These are phyloP conservation scores for Amylostereum areolatum DNA, from an alignment of 1,284 basidiomycete species.

Conservation along the genomic window DNA sequence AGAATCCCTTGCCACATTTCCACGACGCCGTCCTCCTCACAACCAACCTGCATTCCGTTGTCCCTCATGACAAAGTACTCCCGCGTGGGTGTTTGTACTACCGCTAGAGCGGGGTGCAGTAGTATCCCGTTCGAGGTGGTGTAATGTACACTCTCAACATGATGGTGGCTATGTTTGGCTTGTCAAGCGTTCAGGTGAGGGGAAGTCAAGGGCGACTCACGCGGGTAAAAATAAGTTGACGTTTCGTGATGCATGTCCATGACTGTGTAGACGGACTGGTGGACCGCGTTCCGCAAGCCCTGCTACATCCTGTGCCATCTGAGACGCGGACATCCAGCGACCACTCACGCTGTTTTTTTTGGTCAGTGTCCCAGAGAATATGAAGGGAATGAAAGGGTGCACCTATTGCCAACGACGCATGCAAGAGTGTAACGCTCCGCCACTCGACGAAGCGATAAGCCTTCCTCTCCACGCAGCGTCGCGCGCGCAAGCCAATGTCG, in stretches of 20 bases:
- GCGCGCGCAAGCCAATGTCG: conserved; percentile 50
- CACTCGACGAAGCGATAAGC: conserved; percentile 35
- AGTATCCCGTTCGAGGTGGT: conserved; percentile 28
- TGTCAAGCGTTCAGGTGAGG: not conserved
- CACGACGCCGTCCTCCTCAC: conserved; percentile 65
- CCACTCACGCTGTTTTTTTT: conserved; percentile 50
- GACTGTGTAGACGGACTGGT: not conserved
- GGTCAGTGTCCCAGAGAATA: not conserved
- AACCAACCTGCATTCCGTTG: conserved; percentile 71
- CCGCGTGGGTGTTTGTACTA: conserved; percentile 58
- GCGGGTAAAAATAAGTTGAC: conserved; percentile 57
- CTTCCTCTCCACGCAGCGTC: conserved; percentile 35
- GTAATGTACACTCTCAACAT: conserved; percentile 71
- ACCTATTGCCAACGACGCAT: conserved; percentile 65
- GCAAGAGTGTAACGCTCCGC: conserved; percentile 61
- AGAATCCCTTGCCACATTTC: conserved; percentile 55
- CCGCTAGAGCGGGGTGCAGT: conserved; percentile 58
- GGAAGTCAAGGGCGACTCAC: conserved; percentile 28
- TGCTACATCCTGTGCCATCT: conserved; percentile 62
- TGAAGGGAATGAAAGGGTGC: not conserved
- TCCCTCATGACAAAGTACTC: conserved; percentile 65
- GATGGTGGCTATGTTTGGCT: conserved; percentile 47
- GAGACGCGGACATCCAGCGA: conserved; percentile 50
- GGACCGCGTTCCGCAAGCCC: conserved; percentile 30
- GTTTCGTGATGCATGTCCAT: no score